A percentile compares a stretch with the other conserved stretches of the same genome.
Evolutionary conservation across 1,284 basidiomycete genomes (phyloP).

Genomic region (Tilletia indica): DNA sequence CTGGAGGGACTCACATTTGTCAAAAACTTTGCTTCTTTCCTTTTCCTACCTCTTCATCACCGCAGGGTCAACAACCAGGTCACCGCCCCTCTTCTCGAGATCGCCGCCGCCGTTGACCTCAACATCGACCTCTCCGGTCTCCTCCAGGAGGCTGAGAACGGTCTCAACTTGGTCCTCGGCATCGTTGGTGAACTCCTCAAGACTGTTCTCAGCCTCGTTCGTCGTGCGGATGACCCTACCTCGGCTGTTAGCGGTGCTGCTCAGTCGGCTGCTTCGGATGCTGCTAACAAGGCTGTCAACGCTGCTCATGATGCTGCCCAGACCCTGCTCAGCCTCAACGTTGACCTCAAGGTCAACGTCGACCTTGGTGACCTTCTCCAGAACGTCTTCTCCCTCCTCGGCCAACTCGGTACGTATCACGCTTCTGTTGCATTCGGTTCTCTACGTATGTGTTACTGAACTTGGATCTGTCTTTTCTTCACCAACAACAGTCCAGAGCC

Average conservation of each 20-base stretch:
- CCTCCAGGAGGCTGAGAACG: neutral
- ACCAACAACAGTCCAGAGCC: constrained; percentile 26
- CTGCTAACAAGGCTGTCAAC: neutral
- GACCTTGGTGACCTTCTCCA: constrained; percentile 49
- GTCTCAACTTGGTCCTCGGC: neutral
- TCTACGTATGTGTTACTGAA: too few species aligned
- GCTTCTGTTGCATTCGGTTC: too few species aligned
- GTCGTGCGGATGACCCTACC: neutral
- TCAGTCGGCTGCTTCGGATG: neutral
- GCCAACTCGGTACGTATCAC: constrained; percentile 22
- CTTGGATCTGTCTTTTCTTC: too few species aligned
- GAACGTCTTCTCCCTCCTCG: constrained; percentile 33
- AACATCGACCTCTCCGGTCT: neutral
- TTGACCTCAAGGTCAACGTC: constrained; percentile 36
- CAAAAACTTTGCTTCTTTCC: neutral
- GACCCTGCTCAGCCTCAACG: constrained; percentile 37
- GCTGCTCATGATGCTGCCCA: neutral
- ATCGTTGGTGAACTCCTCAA: neutral
- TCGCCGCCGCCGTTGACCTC: constrained; percentile 7
- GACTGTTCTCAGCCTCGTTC: neutral
- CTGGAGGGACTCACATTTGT: too few species aligned
- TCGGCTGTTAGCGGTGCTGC: neutral
- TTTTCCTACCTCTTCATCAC: neutral
- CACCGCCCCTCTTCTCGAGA: neutral
- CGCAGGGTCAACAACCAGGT: neutral